Percentiles rank a stretch among this genome's conserved stretches.
phyloP scores from a whole-genome alignment of 2,329 filamentous ascomycete genomes.

The Sordariomycetes sp. region DNA sequence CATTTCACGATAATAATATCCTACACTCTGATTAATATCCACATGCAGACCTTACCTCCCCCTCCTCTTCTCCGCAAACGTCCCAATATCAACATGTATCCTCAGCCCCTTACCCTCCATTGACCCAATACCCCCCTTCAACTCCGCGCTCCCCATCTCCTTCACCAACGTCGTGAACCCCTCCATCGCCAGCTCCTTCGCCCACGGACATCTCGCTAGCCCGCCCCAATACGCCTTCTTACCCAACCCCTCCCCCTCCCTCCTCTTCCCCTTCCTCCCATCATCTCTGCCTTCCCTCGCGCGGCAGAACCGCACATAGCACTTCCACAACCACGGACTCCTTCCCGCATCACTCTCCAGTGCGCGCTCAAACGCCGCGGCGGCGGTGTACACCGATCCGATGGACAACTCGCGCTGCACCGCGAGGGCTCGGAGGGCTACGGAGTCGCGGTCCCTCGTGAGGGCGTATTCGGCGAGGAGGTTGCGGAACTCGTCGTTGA shows the following conservation, averaged over 20 bases:
- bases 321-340: conserved; percentile 31
- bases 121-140: conserved; percentile 32
- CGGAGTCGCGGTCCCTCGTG: conserved; percentile 21
- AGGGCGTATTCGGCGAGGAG: conserved; percentile 43
- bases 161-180: conserved; percentile 30
- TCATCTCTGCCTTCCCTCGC: conserved; percentile 10
- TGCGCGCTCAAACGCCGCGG: conserved; percentile 38
- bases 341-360: conserved; percentile 22
- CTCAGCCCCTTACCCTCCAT: conserved; percentile 35
- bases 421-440: conserved; percentile 32
- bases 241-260: conserved; percentile 22
- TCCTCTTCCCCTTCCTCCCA: conserved; percentile 15
- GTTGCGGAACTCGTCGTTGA: conserved; percentile 65
- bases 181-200: conserved; percentile 35
- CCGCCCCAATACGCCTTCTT: conserved; percentile 35
- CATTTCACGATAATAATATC: neutral
- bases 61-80: conserved; percentile 24
- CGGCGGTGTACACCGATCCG: conserved; percentile 34
- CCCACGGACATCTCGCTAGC: conserved; percentile 32
- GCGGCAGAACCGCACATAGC: conserved; percentile 34
- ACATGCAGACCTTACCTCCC: conserved; percentile 8
- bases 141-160: conserved; percentile 31
- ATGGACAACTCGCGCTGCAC: conserved; percentile 34
- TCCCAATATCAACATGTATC: conserved; percentile 37
- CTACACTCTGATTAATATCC: neutral